phyloP scores from a whole-genome alignment of 2,329 filamentous ascomycete species.

The Hymenoscyphus albidus region DNA sequence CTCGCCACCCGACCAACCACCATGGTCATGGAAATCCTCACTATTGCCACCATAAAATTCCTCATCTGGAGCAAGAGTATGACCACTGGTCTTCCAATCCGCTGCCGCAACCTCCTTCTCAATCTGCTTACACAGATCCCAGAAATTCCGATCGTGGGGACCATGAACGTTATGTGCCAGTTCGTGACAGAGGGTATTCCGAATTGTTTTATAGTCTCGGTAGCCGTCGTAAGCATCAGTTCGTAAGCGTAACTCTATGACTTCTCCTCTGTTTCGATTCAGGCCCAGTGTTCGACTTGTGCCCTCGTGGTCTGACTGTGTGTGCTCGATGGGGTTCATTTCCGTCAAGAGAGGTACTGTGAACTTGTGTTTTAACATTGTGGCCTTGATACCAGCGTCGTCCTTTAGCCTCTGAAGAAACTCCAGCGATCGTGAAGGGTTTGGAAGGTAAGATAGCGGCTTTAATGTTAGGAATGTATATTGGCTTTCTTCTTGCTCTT shows the following conservation, averaged over 20 bases:
- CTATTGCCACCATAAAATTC: constrained; percentile 58
- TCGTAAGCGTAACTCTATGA: constrained; percentile 84
- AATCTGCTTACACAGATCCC: constrained; percentile 82
- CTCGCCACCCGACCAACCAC: constrained; percentile 75
- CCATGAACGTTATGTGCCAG: constrained; percentile 86
- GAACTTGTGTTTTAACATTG: constrained; percentile 83
- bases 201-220: constrained; percentile 84
- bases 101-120: constrained; percentile 78
- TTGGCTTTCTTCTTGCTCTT: constrained; percentile 44
- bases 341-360: constrained; percentile 83
- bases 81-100: constrained; percentile 73
- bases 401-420: constrained; percentile 73
- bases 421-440: constrained; percentile 64
- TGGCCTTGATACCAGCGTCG: constrained; percentile 78
- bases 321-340: constrained; percentile 88
- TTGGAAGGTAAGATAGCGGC: constrained; percentile 73
- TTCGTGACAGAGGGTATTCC: constrained; percentile 92
- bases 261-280: constrained; percentile 83
- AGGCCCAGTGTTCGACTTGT: constrained; percentile 75
- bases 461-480: constrained; percentile 81
- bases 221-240: constrained; percentile 95
- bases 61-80: constrained; percentile 54
- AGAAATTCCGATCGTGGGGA: constrained; percentile 82
- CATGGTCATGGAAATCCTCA: constrained; percentile 60
- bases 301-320: constrained; percentile 64